Evolutionary conservation across 208 protist species (phyloP).

Genomic region (Jaenimonas drosophilae): DNA sequence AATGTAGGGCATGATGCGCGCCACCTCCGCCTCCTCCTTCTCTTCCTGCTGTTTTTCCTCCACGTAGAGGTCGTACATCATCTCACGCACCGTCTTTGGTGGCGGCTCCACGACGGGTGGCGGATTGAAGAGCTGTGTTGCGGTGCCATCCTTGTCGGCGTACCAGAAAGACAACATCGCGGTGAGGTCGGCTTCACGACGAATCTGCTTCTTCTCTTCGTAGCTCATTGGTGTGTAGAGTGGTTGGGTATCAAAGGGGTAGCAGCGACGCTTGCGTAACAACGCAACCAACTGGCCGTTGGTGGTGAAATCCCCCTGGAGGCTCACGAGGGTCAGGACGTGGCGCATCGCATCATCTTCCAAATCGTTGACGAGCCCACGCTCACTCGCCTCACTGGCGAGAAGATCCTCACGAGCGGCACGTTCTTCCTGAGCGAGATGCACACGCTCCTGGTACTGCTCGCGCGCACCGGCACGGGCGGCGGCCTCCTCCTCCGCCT

Average conservation of each 20-base stretch:
- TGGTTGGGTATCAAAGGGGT: constrained; percentile 25
- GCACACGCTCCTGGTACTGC: constrained; percentile 5
- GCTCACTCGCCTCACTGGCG: constrained; percentile 8
- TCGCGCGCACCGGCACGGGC: constrained; percentile 1
- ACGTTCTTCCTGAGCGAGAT: constrained; percentile 8
- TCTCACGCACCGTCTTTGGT: neutral
- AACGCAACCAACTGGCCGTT: constrained; percentile 3
- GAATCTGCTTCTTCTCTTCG: neutral
- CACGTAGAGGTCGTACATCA: constrained; percentile 2
- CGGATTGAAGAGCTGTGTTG: neutral
- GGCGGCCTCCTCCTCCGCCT: neutral
- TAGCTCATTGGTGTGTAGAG: constrained; percentile 2
- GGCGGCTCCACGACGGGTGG: neutral
- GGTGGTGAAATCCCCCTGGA: constrained; percentile 6
- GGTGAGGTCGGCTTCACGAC: constrained; percentile 1
- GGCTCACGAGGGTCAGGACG: constrained; percentile 5
- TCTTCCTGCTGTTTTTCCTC: neutral
- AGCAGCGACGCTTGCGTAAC: constrained; percentile 1
- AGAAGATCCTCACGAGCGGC: constrained; percentile 2
- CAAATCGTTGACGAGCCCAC: constrained; percentile 7
- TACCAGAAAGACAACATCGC: constrained; percentile 4
- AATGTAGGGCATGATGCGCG: constrained; percentile 1
- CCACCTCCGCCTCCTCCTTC: neutral
- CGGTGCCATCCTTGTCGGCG: neutral
- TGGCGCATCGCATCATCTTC: constrained; percentile 8